phyloP scores from a whole-genome alignment of 495 filamentous ascomycete genomes.

The Thozetella sp. region DNA sequence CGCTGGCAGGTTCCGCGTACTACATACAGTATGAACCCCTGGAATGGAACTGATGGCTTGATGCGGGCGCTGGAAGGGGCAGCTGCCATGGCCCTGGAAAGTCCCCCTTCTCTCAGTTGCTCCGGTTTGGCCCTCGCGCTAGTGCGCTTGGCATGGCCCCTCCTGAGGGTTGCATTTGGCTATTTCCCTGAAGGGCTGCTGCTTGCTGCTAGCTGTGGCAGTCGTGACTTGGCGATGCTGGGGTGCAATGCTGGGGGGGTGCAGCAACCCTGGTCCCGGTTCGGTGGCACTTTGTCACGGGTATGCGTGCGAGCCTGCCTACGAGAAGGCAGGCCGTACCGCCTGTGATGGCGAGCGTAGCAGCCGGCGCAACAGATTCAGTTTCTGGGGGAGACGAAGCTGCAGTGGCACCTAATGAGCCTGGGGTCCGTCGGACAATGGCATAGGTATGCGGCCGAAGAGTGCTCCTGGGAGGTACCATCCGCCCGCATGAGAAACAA shows the following conservation, averaged over 20 bases:
- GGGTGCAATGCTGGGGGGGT: neutral
- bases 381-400: no score
- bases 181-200: neutral
- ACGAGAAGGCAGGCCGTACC: no score
- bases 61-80: neutral
- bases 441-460: no score
- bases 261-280: neutral
- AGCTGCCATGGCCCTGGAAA: neutral
- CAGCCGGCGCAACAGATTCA: no score
- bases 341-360: no score
- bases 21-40: constrained; percentile 1
- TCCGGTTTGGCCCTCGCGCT: neutral
- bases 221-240: no score
- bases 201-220: no score
- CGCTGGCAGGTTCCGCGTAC: neutral
- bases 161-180: constrained; percentile 1
- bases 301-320: no score
- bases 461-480: no score
- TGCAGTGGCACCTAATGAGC: no score
- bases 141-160: neutral
- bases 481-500: no score
- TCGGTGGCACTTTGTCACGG: neutral
- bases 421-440: no score
- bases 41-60: neutral
- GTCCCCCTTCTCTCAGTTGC: neutral